Evolutionary conservation across 2,329 filamentous ascomycete genomes (phyloP).

Genomic region (Xylariales sp.): DNA sequence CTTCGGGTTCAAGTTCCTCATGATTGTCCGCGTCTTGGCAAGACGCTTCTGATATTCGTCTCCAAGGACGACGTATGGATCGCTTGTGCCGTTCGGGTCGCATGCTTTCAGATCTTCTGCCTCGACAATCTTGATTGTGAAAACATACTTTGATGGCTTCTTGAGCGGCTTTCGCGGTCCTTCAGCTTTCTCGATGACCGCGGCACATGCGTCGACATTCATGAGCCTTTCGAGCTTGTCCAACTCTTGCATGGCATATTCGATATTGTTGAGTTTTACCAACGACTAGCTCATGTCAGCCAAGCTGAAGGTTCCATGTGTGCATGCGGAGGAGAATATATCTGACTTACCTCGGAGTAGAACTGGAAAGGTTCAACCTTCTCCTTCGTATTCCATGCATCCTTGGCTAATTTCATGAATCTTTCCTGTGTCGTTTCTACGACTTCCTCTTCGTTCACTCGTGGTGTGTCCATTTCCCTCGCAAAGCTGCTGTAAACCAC

Average conservation of each 20-base stretch:
- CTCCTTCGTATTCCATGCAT: constrained; percentile 87
- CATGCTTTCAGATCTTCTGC: constrained; percentile 98
- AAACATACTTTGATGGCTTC: constrained; percentile 84
- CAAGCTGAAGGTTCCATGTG: too few species aligned
- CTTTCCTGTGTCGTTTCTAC: constrained; percentile 78
- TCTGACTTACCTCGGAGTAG: constrained; percentile 73
- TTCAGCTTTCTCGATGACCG: constrained; percentile 70
- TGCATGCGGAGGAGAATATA: too few species aligned
- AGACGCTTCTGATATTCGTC: constrained; percentile 98
- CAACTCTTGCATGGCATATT: constrained; percentile 87
- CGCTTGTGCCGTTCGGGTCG: constrained; percentile 88
- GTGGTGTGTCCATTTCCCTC: constrained; percentile 88
- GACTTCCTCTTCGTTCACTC: constrained; percentile 70
- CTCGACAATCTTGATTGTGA: constrained; percentile 98
- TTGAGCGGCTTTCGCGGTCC: constrained; percentile 62
- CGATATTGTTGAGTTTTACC: constrained; percentile 96
- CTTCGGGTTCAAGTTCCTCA: constrained; percentile 83
- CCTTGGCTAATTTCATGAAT: constrained; percentile 88
- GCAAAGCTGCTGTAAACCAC: constrained; percentile 79
- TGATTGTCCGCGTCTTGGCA: constrained; percentile 89
- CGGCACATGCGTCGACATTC: constrained; percentile 87
- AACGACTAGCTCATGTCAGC: constrained; percentile 73
- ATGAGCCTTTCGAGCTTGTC: constrained; percentile 86
- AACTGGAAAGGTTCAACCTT: constrained; percentile 97
- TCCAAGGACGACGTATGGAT: constrained; percentile 94